Percentiles rank a stretch among this genome's conserved stretches.
phyloP scores from a whole-genome alignment of 2,329 filamentous ascomycete species.

The Fusarium xylarioides region DNA sequence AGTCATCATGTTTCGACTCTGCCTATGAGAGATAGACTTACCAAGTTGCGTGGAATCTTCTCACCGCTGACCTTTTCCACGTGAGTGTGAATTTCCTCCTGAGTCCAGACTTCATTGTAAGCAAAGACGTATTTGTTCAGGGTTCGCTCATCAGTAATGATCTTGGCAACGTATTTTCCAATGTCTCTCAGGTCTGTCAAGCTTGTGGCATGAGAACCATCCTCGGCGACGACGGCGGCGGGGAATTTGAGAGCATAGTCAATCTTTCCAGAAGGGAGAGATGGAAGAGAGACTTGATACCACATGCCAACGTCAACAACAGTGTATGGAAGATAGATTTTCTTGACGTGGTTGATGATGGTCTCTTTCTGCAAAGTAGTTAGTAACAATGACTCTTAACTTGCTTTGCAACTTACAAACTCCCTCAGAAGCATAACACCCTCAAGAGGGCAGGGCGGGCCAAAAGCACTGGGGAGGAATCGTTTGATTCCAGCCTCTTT shows the following conservation, averaged over 20 bases:
- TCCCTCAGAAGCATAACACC: slow-evolving; percentile 24
- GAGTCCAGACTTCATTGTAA: slow-evolving; percentile 56
- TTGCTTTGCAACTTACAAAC: background rate
- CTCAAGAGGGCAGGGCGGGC: slow-evolving; percentile 5
- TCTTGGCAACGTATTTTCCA: slow-evolving; percentile 59
- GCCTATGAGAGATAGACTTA: background rate
- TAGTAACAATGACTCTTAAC: background rate
- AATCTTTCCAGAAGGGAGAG: slow-evolving; percentile 43
- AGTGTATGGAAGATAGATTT: slow-evolving; percentile 61
- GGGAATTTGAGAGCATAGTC: slow-evolving; percentile 45
- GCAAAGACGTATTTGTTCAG: slow-evolving; percentile 62
- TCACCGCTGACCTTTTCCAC: slow-evolving; percentile 61
- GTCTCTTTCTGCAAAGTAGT: slow-evolving; percentile 53
- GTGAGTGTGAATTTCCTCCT: slow-evolving; percentile 56
- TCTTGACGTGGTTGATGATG: slow-evolving; percentile 59
- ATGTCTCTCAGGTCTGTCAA: slow-evolving; percentile 63
- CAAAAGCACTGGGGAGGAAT: slow-evolving; percentile 25
- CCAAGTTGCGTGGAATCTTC: slow-evolving; percentile 46
- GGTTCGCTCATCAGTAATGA: slow-evolving; percentile 62
- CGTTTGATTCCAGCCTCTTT: slow-evolving; percentile 29
- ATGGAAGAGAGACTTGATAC: slow-evolving; percentile 56
- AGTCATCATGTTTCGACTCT: background rate
- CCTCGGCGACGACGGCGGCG: slow-evolving; percentile 52
- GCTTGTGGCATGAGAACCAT: slow-evolving; percentile 54
- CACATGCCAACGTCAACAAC: slow-evolving; percentile 68